Evolutionary conservation across 768 basidiomycete genomes (phyloP).

Genomic region (Mycena belliarum): DNA sequence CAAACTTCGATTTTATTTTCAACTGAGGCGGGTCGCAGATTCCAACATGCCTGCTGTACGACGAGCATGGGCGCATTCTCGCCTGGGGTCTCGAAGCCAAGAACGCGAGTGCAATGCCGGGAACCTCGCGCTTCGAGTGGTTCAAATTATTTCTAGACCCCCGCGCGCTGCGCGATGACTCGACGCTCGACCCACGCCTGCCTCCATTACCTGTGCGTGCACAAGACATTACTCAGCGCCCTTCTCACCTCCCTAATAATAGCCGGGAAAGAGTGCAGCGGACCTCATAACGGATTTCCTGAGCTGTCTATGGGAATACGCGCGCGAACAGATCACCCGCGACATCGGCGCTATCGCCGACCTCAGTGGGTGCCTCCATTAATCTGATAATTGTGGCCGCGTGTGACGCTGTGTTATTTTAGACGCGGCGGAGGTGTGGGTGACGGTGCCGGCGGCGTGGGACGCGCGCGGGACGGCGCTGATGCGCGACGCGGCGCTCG

Average conservation of each 20-base stretch:
- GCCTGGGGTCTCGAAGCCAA: constrained; percentile 20
- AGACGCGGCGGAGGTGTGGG: constrained; percentile 16
- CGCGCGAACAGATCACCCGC: constrained; percentile 82
- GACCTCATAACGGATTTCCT: constrained; percentile 86
- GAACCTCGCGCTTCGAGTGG: constrained; percentile 32
- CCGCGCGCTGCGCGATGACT: constrained; percentile 71
- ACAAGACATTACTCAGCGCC: not conserved
- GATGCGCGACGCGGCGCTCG: constrained; percentile 13
- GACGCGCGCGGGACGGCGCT: constrained; percentile 9
- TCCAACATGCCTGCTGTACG: constrained; percentile 84
- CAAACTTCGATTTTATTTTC: not conserved
- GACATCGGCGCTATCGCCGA: constrained; percentile 87
- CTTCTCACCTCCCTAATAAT: constrained; percentile 16
- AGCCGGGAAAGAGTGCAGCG: constrained; percentile 75
- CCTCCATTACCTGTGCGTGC: constrained; percentile 71
- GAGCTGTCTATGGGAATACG: constrained; percentile 82
- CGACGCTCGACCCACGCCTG: constrained; percentile 71
- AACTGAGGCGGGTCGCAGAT: constrained; percentile 37
- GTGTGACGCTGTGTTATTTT: constrained; percentile 4
- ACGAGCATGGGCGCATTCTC: constrained; percentile 55
- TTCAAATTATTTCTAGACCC: constrained; percentile 91
- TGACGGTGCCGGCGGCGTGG: constrained; percentile 16
- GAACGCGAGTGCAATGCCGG: constrained; percentile 29
- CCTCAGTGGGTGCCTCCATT: constrained; percentile 55
- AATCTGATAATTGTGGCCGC: not conserved